phyloP scores from a whole-genome alignment of 2,329 filamentous ascomycete genomes.

The Beauveria varroae region DNA sequence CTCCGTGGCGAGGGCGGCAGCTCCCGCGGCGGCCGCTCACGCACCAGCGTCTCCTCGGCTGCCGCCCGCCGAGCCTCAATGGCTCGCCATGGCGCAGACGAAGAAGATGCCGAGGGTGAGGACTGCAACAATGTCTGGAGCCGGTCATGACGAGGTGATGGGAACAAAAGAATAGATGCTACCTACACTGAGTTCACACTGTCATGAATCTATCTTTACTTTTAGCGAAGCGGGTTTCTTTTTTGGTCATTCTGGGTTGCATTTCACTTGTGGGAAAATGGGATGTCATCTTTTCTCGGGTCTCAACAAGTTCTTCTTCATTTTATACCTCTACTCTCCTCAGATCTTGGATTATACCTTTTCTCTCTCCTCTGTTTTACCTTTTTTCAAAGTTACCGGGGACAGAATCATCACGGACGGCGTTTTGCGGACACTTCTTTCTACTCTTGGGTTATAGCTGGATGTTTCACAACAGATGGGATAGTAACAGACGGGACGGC shows the following conservation, averaged over 20 bases:
- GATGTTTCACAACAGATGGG: background rate
- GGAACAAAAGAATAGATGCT: background rate
- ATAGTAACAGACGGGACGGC: too few species aligned
- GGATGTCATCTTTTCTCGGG: background rate
- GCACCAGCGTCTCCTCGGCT: background rate
- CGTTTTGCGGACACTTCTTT: too few species aligned
- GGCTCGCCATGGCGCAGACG: constrained; percentile 5
- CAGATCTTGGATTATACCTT: too few species aligned
- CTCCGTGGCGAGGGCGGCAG: constrained; percentile 17
- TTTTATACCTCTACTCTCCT: too few species aligned
- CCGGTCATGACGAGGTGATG: background rate
- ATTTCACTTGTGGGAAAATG: background rate
- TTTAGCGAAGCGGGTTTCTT: constrained; percentile 5
- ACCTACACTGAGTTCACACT: background rate
- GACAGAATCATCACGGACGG: background rate
- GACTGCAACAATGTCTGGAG: constrained; percentile 12
- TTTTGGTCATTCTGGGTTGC: background rate
- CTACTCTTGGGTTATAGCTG: background rate
- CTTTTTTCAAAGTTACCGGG: background rate
- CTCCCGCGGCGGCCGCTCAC: constrained; percentile 3
- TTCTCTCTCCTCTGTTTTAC: too few species aligned
- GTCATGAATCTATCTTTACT: background rate
- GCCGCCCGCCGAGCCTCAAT: background rate
- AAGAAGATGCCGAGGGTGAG: constrained; percentile 24
- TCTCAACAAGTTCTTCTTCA: background rate